Evolutionary conservation across 1,284 basidiomycete genomes (phyloP).

Genomic region (Tylopilus sp.): DNA sequence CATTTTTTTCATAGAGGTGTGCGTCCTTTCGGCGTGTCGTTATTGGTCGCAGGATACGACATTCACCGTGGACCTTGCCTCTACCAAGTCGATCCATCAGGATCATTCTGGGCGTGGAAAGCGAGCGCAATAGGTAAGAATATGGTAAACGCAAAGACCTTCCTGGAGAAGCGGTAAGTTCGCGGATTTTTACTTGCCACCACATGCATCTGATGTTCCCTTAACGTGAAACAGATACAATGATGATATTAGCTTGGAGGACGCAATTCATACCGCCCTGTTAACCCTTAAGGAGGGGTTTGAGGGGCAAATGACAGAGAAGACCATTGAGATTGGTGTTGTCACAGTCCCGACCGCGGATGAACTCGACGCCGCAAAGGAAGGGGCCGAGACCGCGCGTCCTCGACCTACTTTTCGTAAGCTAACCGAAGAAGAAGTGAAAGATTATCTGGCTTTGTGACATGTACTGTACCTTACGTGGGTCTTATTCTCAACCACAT

Average conservation of each 20-base stretch:
- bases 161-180: slow-evolving; percentile 94
- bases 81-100: slow-evolving; percentile 99
- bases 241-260: slow-evolving; percentile 98
- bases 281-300: slow-evolving; percentile 99
- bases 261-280: slow-evolving; percentile 99
- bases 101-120: slow-evolving; percentile 99
- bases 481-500: slow-evolving; percentile 37
- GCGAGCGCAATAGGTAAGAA: slow-evolving; percentile 99
- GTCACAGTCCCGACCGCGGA: slow-evolving; percentile 87
- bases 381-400: slow-evolving; percentile 79
- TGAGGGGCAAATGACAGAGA: slow-evolving; percentile 99
- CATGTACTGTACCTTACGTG: slow-evolving; percentile 46
- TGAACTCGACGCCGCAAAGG: slow-evolving; percentile 80
- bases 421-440: slow-evolving; percentile 93
- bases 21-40: slow-evolving; percentile 96
- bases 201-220: slow-evolving; percentile 28
- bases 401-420: slow-evolving; percentile 93
- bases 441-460: slow-evolving; percentile 91
- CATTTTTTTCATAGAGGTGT: slow-evolving; percentile 82
- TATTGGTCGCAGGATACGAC: slow-evolving; percentile 98
- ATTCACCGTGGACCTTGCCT: slow-evolving; percentile 90
- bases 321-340: slow-evolving; percentile 99
- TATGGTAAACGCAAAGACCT: slow-evolving; percentile 99
- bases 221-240: slow-evolving; percentile 84
- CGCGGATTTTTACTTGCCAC: slow-evolving; percentile 36